Evolutionary conservation across 192 early-diverging fungal species (phyloP).

Genomic region (Entrophospora sp.): DNA sequence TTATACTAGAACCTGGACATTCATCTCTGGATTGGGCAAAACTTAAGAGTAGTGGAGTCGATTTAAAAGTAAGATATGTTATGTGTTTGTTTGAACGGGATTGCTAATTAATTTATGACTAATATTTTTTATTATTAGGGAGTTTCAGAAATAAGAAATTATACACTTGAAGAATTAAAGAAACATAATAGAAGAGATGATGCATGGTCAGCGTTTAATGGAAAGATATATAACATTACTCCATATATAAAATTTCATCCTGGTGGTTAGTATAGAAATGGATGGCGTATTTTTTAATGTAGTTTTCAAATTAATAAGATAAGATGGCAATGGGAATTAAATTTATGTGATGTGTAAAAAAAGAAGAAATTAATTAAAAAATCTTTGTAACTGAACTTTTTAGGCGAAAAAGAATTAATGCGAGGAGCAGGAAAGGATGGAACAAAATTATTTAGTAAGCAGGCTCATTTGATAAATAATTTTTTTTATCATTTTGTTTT

Average conservation of each 20-base stretch:
- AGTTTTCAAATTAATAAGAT: no score
- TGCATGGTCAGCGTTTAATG: slow-evolving; percentile 80
- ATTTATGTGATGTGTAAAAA: no score
- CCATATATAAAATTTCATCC: slow-evolving; percentile 84
- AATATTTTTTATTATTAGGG: slow-evolving; percentile 33
- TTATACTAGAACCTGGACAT: slow-evolving; percentile 75
- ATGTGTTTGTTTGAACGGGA: neutral
- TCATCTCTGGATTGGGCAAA: slow-evolving; percentile 88
- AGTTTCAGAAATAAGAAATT: slow-evolving; percentile 43
- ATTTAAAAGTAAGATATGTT: slow-evolving; percentile 45
- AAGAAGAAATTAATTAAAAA: slow-evolving; percentile 40
- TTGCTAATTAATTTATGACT: neutral
- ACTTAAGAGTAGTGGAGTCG: slow-evolving; percentile 62
- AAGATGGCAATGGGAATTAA: neutral
- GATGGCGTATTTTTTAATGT: no score
- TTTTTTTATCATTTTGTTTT: no score
- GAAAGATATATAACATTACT: slow-evolving; percentile 88
- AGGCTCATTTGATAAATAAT: slow-evolving; percentile 61
- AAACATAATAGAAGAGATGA: slow-evolving; percentile 68
- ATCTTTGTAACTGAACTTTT: neutral
- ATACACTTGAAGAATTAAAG: slow-evolving; percentile 66
- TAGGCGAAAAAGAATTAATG: slow-evolving; percentile 56
- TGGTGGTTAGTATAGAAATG: slow-evolving; percentile 63
- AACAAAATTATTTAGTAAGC: no score
- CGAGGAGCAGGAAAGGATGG: slow-evolving; percentile 81